phyloP scores from a whole-genome alignment of 2,329 filamentous ascomycete species.

The Neoascochyta sp. region DNA sequence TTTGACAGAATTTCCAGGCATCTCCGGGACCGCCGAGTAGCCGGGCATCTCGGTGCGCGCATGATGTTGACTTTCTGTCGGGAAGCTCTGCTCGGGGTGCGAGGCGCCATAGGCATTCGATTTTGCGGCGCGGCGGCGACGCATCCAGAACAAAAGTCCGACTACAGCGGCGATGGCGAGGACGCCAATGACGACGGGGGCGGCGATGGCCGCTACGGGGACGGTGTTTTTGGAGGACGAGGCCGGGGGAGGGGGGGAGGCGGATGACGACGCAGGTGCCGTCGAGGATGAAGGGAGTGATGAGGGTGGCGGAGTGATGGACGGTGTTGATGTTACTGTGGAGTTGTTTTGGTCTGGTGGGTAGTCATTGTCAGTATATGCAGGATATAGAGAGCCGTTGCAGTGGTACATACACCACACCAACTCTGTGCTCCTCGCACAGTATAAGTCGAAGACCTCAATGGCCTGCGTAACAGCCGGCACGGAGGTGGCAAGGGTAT shows the following conservation, averaged over 20 bases:
- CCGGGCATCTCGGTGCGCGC: not conserved
- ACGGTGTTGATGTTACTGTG: not conserved
- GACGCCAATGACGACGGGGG: conserved; percentile 3
- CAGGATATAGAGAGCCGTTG: not conserved
- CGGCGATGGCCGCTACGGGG: conserved; percentile 8
- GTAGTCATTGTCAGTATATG: not conserved
- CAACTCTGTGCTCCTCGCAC: conserved; percentile 4
- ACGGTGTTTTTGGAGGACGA: conserved; percentile 1
- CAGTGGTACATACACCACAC: conserved; percentile 5
- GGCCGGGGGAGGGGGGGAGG: not conserved
- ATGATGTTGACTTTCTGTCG: not conserved
- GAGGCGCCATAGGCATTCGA: not conserved
- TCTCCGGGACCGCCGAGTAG: conserved; percentile 2
- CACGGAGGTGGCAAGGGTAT: not conserved
- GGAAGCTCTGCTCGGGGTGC: not conserved
- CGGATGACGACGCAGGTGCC: no score
- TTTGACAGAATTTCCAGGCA: conserved; percentile 1
- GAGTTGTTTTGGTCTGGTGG: not conserved
- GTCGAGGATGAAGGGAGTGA: not conserved
- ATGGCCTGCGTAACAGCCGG: conserved; percentile 1
- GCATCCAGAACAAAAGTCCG: conserved; percentile 4
- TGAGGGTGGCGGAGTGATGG: conserved; percentile 1
- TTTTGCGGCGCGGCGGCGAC: conserved; percentile 1
- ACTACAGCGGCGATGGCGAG: conserved; percentile 3
- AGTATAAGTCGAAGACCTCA: conserved; percentile 3